These are phyloP conservation scores for Penicillium robsamsonii DNA, from an alignment of 495 filamentous ascomycete genomes.

Conservation along the genomic window DNA sequence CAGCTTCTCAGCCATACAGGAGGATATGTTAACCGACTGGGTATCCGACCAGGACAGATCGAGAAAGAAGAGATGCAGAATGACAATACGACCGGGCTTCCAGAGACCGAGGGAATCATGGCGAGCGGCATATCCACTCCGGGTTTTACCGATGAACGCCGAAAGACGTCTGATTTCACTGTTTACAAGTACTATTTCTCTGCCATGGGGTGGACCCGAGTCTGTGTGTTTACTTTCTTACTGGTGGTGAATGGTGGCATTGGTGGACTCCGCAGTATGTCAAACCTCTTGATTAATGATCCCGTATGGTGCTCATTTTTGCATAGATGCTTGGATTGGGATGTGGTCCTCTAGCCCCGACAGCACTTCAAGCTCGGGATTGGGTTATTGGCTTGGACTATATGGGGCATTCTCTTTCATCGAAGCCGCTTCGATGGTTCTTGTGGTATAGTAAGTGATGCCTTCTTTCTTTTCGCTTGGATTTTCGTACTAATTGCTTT, in stretches of 20 bases:
- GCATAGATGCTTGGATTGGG: conserved; percentile 19
- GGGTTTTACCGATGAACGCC: background rate
- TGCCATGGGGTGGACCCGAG: conserved; percentile 14
- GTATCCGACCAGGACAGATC: background rate
- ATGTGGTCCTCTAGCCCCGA: conserved; percentile 23
- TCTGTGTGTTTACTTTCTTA: conserved; percentile 11
- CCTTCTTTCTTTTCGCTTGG: background rate
- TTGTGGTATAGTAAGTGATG: background rate
- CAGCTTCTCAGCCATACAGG: conserved; percentile 5
- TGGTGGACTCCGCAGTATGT: conserved; percentile 15
- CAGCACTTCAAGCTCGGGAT: conserved; percentile 3
- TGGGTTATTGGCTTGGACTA: conserved; percentile 27
- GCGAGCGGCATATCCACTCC: background rate
- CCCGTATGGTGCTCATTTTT: background rate
- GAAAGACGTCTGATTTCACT: conserved; percentile 11
- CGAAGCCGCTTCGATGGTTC: conserved; percentile 9
- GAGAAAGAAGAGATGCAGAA: background rate
- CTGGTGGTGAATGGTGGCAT: conserved; percentile 8
- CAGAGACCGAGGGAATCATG: background rate
- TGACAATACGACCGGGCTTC: background rate
- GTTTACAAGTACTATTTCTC: conserved; percentile 25
- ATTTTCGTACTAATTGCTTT: background rate
- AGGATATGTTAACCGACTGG: background rate
- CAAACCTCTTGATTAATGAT: background rate
- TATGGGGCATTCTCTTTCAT: conserved; percentile 24